Evolutionary conservation across 352 stramenopile genomes (phyloP), one percentile per base, ranked within the genome.

Genomic region (Globisporangium okanoganense): DNA sequence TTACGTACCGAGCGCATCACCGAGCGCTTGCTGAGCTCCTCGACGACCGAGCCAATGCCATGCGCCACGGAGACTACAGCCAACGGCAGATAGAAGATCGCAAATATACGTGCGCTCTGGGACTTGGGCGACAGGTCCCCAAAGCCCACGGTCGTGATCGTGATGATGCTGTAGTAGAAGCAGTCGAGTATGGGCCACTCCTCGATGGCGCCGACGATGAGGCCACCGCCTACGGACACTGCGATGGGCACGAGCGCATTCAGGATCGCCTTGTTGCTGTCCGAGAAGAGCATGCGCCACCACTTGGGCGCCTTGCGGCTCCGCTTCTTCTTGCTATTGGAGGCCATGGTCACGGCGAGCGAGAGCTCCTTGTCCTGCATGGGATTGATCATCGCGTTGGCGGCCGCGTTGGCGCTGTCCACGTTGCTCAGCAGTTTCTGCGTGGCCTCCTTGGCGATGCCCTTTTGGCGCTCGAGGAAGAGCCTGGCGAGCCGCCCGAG

Each of bases 131-230:
- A 79, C 14, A 90, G 61, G 67, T 96, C 89, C 3, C 84, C 87
- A 67, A 94, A 97, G 27, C 88, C 89, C 6, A 96, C 77, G 7
- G 85, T 97, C 16, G 92, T 97, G 35, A 98, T 73, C 0, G 90
- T 96, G 36, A 97, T 90, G 51, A 96, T 66, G 14, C 79, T 84
- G 71, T 97, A 98, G 61, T 98, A 98, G 50, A 98, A 82, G 56
- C 86, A 88, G 75, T 98, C 92, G 20, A 97, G 67, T 5, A 86
- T 25, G 4, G 73, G 66, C 77, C 79, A 87, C 38, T 73, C 73
- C 67, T 89, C 79, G 47, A 87, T 86, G 2, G 65, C 72, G 3
- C 79, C 77, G 22, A 89, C 50, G 45, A 86, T 73, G 2, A 89
- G 53, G 3, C 79, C 79, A 0, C 69, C 71, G 18, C 77, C 65